Percentiles rank a stretch among this genome's conserved stretches.
Evolutionary conservation across 108 stramenopile species (phyloP).

Genomic region (Nannochloropsis oceanica): DNA sequence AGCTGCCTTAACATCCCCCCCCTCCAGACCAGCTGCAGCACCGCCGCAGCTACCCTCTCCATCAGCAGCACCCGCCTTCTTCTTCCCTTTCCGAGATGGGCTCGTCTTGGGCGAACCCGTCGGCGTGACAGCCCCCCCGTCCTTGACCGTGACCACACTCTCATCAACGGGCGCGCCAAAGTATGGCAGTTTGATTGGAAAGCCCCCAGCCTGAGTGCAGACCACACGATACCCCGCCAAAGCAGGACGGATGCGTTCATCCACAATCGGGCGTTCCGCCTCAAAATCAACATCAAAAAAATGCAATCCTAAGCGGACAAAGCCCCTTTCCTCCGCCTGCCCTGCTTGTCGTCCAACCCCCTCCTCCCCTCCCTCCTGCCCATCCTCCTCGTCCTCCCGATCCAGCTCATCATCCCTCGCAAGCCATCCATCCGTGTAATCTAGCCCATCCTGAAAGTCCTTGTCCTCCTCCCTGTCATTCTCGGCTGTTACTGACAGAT

Average conservation of each 20-base stretch:
- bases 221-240: neutral
- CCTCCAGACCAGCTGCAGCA: neutral
- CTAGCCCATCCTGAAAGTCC: conserved; percentile 22
- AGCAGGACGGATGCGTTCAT: neutral
- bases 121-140: neutral
- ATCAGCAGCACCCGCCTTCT: neutral
- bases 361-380: neutral
- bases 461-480: conserved; percentile 25
- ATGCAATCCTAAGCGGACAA: neutral
- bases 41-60: too few relatives aligned
- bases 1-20: neutral
- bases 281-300: neutral
- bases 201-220: neutral
- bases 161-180: neutral
- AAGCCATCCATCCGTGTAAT: conserved; percentile 33
- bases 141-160: neutral
- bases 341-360: neutral
- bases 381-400: conserved; percentile 8
- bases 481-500: neutral
- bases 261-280: neutral
- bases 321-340: neutral
- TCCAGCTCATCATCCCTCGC: conserved; percentile 27
- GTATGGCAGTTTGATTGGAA: neutral
- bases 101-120: neutral
- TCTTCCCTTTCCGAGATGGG: neutral